These are phyloP conservation scores for Saccharomyces hybrid DNA, from an alignment of 1,139 yeast genomes.

Conservation along the genomic window DNA sequence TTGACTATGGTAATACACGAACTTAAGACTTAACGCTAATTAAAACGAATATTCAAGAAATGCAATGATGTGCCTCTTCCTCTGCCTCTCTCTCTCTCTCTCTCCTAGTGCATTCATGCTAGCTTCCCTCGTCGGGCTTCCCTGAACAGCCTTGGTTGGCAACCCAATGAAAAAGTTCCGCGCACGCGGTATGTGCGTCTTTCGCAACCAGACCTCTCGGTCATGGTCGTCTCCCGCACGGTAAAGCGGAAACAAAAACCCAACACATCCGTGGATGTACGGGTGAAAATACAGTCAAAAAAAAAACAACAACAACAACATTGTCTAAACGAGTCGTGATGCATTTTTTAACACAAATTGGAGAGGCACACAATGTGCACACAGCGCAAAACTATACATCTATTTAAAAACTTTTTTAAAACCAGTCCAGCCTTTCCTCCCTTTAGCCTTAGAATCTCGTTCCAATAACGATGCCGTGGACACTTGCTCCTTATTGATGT, in stretches of 20 bases:
- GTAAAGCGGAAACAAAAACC: background rate
- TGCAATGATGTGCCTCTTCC: background rate
- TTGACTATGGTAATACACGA: background rate
- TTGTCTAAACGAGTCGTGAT: background rate
- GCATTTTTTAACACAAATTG: background rate
- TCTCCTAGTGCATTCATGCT: background rate
- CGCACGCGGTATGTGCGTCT: background rate
- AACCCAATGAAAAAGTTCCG: background rate
- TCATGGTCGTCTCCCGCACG: background rate
- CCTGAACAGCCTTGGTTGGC: background rate
- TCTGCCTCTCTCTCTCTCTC: background rate
- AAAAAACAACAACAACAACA: too few species aligned
- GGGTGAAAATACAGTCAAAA: background rate
- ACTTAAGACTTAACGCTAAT: background rate
- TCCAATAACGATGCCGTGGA: conserved; percentile 5
- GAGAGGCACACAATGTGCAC: too few species aligned
- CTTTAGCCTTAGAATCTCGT: conserved; percentile 4
- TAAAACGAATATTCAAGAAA: background rate
- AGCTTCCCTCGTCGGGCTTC: background rate
- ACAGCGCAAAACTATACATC: background rate
- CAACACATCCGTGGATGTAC: background rate
- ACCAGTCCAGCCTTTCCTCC: conserved; percentile 10
- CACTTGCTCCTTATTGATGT: conserved; percentile 21
- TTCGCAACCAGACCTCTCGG: background rate
- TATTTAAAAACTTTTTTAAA: conserved; percentile 13